Percentiles rank a stretch among this genome's conserved stretches.
phyloP scores from a whole-genome alignment of 1,139 yeast species.

The Geotrichum macrosporum region DNA sequence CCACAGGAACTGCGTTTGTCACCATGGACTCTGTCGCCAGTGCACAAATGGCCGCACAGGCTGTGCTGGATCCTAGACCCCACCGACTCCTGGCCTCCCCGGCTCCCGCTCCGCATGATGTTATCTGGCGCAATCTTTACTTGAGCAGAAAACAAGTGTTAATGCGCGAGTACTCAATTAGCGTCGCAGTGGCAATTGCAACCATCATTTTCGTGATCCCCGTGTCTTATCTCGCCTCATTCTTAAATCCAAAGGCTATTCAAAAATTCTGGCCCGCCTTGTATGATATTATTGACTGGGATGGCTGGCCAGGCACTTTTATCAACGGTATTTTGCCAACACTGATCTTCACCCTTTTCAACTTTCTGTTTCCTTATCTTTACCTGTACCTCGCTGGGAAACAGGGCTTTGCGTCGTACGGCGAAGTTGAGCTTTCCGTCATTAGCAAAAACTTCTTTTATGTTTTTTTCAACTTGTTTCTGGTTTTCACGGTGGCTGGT shows the following conservation, averaged over 20 bases:
- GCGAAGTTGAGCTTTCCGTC: slow-evolving; percentile 75
- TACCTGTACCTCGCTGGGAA: slow-evolving; percentile 62
- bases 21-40: slow-evolving; percentile 82
- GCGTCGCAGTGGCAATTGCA: slow-evolving; percentile 57
- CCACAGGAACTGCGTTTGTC: slow-evolving; percentile 60
- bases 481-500: slow-evolving; percentile 78
- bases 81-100: slow-evolving; percentile 64
- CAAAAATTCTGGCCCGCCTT: slow-evolving; percentile 67
- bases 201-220: slow-evolving; percentile 70
- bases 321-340: slow-evolving; percentile 79
- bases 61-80: slow-evolving; percentile 75
- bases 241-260: slow-evolving; percentile 65
- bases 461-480: slow-evolving; percentile 76
- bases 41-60: slow-evolving; percentile 89
- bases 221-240: slow-evolving; percentile 65
- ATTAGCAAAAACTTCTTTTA: slow-evolving; percentile 79
- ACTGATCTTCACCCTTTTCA: slow-evolving; percentile 67
- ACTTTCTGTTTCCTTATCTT: slow-evolving; percentile 67
- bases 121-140: slow-evolving; percentile 72
- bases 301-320: slow-evolving; percentile 55
- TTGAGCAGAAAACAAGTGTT: slow-evolving; percentile 55
- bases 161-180: slow-evolving; percentile 56
- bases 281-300: slow-evolving; percentile 56
- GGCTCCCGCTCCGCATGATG: slow-evolving; percentile 88
- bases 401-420: slow-evolving; percentile 75